A percentile compares a stretch with the other conserved stretches of the same genome.
These are phyloP conservation scores for Sphaceloma murrayae DNA, from an alignment of 2,329 filamentous ascomycete genomes.

Conservation along the genomic window DNA sequence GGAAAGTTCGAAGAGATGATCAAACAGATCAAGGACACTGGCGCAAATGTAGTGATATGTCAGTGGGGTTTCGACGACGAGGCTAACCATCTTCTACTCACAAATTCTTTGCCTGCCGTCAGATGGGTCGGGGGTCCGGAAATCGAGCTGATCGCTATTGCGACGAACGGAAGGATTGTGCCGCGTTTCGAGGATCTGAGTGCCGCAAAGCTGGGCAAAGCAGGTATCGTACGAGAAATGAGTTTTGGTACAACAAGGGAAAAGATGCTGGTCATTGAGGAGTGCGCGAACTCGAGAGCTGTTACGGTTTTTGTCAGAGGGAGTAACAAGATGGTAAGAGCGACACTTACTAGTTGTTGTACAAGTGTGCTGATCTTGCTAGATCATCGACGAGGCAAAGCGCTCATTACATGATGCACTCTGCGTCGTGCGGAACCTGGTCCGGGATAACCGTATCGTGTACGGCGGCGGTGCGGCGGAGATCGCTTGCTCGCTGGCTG, in stretches of 20 bases:
- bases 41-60: conserved; percentile 94
- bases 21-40: conserved; percentile 91
- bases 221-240: conserved; percentile 88
- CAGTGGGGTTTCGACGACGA: conserved; percentile 99
- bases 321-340: conserved; percentile 82
- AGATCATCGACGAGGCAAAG: conserved; percentile 99
- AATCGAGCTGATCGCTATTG: conserved; percentile 96
- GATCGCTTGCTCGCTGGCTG: conserved; percentile 91
- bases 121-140: conserved; percentile 97
- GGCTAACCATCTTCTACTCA: conserved; percentile 91
- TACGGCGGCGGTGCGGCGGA: conserved; percentile 96
- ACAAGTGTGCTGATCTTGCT: conserved; percentile 7
- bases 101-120: conserved; percentile 91
- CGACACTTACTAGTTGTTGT: neutral
- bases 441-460: conserved; percentile 91
- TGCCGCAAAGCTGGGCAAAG: conserved; percentile 79
- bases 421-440: conserved; percentile 93
- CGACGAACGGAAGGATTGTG: conserved; percentile 94
- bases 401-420: conserved; percentile 94
- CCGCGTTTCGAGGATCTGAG: conserved; percentile 93
- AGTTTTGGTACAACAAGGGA: conserved; percentile 93
- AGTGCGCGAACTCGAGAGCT: conserved; percentile 93
- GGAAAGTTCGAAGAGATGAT: conserved; percentile 99
- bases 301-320: conserved; percentile 94
- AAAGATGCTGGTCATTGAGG: conserved; percentile 99